Evolutionary conservation across 1,284 basidiomycete species (phyloP), one percentile per base, ranked within the genome.

Genomic region (Cutaneotrichosporon sp.): DNA sequence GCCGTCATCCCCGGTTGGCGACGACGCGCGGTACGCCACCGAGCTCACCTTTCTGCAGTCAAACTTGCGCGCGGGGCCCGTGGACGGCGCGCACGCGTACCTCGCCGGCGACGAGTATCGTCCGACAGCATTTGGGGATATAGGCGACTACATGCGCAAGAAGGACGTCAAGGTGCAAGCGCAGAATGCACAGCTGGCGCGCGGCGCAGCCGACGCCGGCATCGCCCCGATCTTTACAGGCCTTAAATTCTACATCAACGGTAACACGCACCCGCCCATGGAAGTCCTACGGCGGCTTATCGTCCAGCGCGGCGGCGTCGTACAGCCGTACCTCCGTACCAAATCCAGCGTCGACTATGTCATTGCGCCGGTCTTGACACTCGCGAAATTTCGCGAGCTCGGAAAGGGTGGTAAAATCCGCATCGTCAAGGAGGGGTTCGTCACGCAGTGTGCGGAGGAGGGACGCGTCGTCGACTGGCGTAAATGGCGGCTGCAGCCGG

Each of bases 81-180:
- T 30, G 15, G 36, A 21, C 35, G 34, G 30, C 33, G 48, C 42
- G 39, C 67, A 72, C 44, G 45, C 60, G 9, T 74, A 74, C 54
- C 63, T 70, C 23, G 59, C 63, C 14, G 58, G 63, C 18, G 61
- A 69, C 20, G 76, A 77, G n/a, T 96, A 94, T 70, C 86, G 85
- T 0, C 82, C 87, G 1, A 82, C 86, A 35, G 80, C 78, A 18
- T 97, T 94, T 67, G 90, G 89, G 15, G 84, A 84, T 13, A 87
- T 86, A 61, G 86, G 85, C 7, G 84, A 90, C 62, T 97, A 96
- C 69, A 88, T 94, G 87, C 75, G 80, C 12, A 80, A 91, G 62
- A 97, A 97, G 75, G 83, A 93, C 2, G 84, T 86, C 44, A 97
- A 97, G 70, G 70, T 94, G 41, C 88, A 92, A 67, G 83, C 90